Evolutionary conservation across 495 filamentous ascomycete species (phyloP), one percentile per base, ranked within the genome.

Genomic region (Tuber indicum): DNA sequence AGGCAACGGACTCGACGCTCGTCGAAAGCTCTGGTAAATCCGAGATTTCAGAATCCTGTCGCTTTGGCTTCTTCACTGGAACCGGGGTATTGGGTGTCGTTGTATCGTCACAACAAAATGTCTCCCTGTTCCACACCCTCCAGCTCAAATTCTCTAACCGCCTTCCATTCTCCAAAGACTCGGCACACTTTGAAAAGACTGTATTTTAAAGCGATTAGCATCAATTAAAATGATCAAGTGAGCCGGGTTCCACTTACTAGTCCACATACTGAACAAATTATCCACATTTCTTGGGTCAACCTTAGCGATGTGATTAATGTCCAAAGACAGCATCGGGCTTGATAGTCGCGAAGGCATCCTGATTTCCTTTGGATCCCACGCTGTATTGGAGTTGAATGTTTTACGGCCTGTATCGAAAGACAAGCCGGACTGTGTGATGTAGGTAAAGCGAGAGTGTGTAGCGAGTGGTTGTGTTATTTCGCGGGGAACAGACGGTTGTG

Each of bases 231-330:
- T 45, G 8, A 75, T 43, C 47, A 69, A 19, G 17, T 39, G 32
- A 73, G 47, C 58, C 45, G 76, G 72, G 66, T 16, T 58, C 73
- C 74, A 88, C 93, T 89, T 86, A 97, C 94, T 94, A 85, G 94
- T 94, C 94, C 95, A 97, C 91, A 99, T 96, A 86, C 93, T 93
- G 85, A 96, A 96, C 52, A 99, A 90, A 82, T 94, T 97, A 86
- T 97, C 92, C 21, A 92, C 90, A 83, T 97, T 97, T 74, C 91
- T 87, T 1, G 96, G 97, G 85, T 98, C 94, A 81, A 99, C 92
- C 84, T 96, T 94, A 86, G 95, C 92, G 81, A 98, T 94, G 80
- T 93, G 91, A 83, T 89, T 92, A 69, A 92, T 91, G 84, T 96
- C 91, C 85, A 96, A 92, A 75, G 92, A 92, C 82, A 96, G 87